Base-by-base conservation (phyloP, 257 asterid genomes). In the Petrea volubilis region DNA sequence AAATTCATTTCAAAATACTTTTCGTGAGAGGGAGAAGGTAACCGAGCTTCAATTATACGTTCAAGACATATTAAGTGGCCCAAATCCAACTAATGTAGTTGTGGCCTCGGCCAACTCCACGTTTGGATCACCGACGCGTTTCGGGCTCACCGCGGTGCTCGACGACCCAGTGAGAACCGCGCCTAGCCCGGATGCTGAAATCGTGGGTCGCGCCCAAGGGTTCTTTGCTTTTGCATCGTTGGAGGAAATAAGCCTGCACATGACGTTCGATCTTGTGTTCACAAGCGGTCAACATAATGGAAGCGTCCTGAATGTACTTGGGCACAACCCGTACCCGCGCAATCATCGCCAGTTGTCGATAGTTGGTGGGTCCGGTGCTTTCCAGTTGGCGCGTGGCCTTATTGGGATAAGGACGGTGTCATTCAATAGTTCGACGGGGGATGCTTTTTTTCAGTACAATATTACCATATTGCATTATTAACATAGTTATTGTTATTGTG, bases 351-450 rank as follows among this genome's bases (percentile, higher is more conserved):
- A 85, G 68, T 55, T 85, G 79, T 77, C 87, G 2, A 68, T 85
- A 11, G 71, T 82, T 11, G 90, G 87, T 11, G 90, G 90, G n/a
- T 46, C 82, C 0, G 90, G 90, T 5, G 63, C 23, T 67, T 82
- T 85, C 41, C 66, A 76, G 17, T 60, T 85, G 51, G 90, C 88
- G 2, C 74, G 82, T 15, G 88, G 86, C 50, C 5, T 70, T 72
- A 6, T 77, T 67, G 1, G 41, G 50, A 11, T 77, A 0, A 51
- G 31, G 25, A 75, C 80, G 20, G 64, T 75, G 58, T 28, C 34
- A 33, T 21, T 66, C 7, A 64, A 79, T 52, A 5, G 12, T 31
- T 9, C 81, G 4, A 75, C 57, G 2, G 76, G 79, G 1, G 77
- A 78, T 66, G 85, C 88, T 8, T 56, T 83, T 21, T 82, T 78